Evolutionary conservation across 2,329 filamentous ascomycete genomes (phyloP), one percentile per base, ranked within the genome.

Genomic region (Sporothrix pallida): DNA sequence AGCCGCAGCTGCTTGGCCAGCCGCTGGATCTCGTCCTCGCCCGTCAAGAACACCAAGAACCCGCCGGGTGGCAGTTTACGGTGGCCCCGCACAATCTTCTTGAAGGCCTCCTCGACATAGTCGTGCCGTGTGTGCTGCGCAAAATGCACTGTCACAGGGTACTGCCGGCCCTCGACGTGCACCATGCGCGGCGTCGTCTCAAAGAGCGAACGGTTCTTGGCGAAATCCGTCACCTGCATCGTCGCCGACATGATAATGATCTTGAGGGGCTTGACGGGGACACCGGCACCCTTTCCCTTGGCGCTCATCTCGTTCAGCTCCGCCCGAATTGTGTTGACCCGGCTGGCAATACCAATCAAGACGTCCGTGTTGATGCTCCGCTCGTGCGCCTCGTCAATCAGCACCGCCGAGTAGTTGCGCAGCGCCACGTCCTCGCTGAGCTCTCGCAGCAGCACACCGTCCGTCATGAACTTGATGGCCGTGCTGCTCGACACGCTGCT

Each of bases 161-260:
- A 95, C 79, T 99, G 95, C 56, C 96, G 90, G 10, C 97, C 97
- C 81, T 98, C 95, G 0, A 95, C 92, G 80, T 97, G 90, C 0
- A 99, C 86, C 1, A 98, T 88, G 0, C 95, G 95, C 0, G 96
- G 96, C 2, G 93, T 87, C 0, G 85, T 86, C 3, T 90, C 85
- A 81, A 99, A 99, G 0, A 99, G 85, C 17, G 87, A 90, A 9
- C 89, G 84, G 79, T 99, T 98, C 79, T 94, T 89, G 0, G 93
- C 94, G 78, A 99, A 93, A 79, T 98, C 95, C 13, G 94, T 93
- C 63, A 98, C 93, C 74, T 94, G 88, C 48, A 99, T 86, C 1
- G 96, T 99, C 60, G 96, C 96, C 74, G 95, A 98, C 97, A 99
- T 99, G 83, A 99, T 97, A 74, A 99, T 89, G 9, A 99, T 87